Base-by-base conservation (phyloP, 169 alveolate genomes). In the Cryptosporidium sp. region DNA sequence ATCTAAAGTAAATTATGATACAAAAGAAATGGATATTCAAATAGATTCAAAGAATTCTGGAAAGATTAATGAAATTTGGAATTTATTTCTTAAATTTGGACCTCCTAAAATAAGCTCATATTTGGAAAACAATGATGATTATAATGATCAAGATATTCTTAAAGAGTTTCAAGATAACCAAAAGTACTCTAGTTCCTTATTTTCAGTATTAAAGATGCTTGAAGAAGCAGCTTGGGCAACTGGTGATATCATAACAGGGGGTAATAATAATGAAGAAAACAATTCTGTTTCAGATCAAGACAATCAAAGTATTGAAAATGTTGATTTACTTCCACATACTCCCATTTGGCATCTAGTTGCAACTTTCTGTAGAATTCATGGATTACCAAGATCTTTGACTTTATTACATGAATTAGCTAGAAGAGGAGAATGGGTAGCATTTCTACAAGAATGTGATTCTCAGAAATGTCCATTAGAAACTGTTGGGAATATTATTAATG, bases 401-500 rank as follows among this genome's bases (percentile, higher is more conserved):
- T 75, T 95, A 65, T 93, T 95, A 42, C 97, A 95, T 91, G 96
- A 94, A 71, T 84, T 95, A 21, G 97, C 97, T 12, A 92, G 96
- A 37, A 93, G 93, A 91, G 94, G 93, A 53, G 96, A 95, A 65
- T 95, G 97, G 97, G 94, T 95, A 56, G 87, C 91, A 73, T 93
- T 94, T 45, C 84, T 94, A 33, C 94, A 95, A 44, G 96, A 95
- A 75, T 93, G 95, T 21, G 95, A 93, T 70, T 69, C 93, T 70
- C 95, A 95, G 91, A 93, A 94, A 72, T 95, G 97, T 86, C 96
- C 96, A 8, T 70, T 75, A 23, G 96, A 93, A 52, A 95, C 97
- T 6, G 93, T 93, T 33, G 85, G 73, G 44, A 94, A 93, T 75
- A 92, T 95, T 16, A 92, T 95, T 33, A 93, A 91, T 58, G 96